These are phyloP conservation scores for Floccularia luteovirens DNA, from an alignment of 768 basidiomycete genomes.

Conservation along the genomic window DNA sequence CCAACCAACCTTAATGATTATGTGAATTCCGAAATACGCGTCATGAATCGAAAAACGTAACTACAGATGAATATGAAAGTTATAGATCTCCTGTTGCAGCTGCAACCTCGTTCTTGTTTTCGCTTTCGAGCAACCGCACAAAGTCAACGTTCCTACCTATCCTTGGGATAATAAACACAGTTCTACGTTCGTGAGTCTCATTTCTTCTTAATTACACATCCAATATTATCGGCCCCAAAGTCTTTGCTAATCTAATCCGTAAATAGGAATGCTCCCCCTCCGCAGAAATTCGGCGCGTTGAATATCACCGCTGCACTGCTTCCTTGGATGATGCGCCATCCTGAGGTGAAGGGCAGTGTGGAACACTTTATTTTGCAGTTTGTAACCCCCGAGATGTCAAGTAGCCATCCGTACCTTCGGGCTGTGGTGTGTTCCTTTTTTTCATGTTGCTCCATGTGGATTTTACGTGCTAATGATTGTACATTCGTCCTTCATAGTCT, in stretches of 20 bases:
- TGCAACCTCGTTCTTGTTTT: constrained; percentile 74
- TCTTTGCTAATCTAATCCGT: constrained; percentile 45
- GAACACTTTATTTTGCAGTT: constrained; percentile 70
- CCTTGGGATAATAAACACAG: constrained; percentile 66
- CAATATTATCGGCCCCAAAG: neutral
- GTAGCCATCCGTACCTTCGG: constrained; percentile 64
- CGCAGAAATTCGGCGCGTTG: constrained; percentile 78
- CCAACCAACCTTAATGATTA: too few relatives aligned
- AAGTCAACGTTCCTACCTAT: constrained; percentile 79
- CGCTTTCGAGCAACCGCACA: constrained; percentile 71
- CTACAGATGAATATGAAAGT: constrained; percentile 73
- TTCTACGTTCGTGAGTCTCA: constrained; percentile 62
- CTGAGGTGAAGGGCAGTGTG: constrained; percentile 69
- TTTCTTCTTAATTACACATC: neutral
- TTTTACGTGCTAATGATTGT: constrained; percentile 2
- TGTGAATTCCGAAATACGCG: too few relatives aligned
- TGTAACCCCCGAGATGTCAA: constrained; percentile 66
- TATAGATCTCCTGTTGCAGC: constrained; percentile 71
- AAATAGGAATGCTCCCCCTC: constrained; percentile 34
- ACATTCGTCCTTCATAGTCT: constrained; percentile 35
- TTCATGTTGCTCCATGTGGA: constrained; percentile 3
- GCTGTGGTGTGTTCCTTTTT: constrained; percentile 52
- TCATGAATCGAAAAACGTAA: neutral
- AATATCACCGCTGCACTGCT: constrained; percentile 76
- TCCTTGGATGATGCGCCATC: constrained; percentile 78